phyloP scores from a whole-genome alignment of 2,329 filamentous ascomycete genomes.

The Venturia effusa region DNA sequence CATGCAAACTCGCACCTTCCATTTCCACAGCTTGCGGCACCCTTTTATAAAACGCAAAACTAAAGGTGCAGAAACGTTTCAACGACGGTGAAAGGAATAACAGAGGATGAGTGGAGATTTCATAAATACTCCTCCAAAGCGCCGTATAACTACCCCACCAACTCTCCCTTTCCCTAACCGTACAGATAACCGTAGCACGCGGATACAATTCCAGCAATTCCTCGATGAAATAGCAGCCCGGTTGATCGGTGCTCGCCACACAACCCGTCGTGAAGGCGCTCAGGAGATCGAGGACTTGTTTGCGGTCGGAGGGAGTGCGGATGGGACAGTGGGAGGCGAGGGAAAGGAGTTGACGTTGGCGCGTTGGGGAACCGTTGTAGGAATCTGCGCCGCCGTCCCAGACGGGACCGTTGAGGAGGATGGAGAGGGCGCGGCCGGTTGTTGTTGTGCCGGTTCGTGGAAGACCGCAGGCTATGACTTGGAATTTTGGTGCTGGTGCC shows the following conservation, averaged over 20 bases:
- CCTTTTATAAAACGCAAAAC: neutral
- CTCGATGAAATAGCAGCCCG: slow-evolving; percentile 30
- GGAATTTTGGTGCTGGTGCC: slow-evolving; percentile 15
- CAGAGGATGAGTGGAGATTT: neutral
- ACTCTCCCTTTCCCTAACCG: slow-evolving; percentile 14
- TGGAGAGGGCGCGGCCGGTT: slow-evolving; percentile 36
- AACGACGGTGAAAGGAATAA: neutral
- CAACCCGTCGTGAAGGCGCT: slow-evolving; percentile 21
- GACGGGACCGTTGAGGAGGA: slow-evolving; percentile 37
- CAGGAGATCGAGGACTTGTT: slow-evolving; percentile 22
- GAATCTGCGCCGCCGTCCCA: slow-evolving; percentile 39
- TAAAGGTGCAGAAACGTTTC: neutral
- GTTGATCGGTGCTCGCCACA: slow-evolving; percentile 36
- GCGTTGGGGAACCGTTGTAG: slow-evolving; percentile 15
- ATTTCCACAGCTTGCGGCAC: neutral
- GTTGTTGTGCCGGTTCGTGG: slow-evolving; percentile 41
- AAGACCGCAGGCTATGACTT: slow-evolving; percentile 34
- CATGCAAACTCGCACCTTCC: neutral
- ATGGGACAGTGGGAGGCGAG: slow-evolving; percentile 15
- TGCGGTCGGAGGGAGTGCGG: slow-evolving; percentile 18
- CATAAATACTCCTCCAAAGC: neutral
- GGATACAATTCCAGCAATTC: slow-evolving; percentile 40
- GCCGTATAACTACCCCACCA: neutral
- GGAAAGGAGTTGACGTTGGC: slow-evolving; percentile 19
- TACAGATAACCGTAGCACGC: slow-evolving; percentile 35